Conservation (phyloP, 805 yeast genomes). For the Suhomyces sp. region DNA sequence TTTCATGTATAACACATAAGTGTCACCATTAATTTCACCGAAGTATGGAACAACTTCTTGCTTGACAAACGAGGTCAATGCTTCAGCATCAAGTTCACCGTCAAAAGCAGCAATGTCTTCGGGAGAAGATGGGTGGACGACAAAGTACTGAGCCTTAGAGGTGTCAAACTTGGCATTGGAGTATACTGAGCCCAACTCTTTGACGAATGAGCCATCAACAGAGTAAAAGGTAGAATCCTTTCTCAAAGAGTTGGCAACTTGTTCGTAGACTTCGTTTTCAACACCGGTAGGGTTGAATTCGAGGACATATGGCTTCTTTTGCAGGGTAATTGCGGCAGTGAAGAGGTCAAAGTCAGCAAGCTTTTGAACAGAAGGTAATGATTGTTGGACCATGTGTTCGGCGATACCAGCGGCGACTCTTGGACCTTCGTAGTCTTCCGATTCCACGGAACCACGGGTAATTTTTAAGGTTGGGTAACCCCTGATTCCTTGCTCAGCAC, state of each 20-base stretch:
- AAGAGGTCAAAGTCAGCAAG: conserved; percentile 50
- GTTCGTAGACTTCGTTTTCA: conserved; percentile 39
- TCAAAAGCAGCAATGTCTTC: conserved; percentile 49
- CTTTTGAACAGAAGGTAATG: conserved; percentile 63
- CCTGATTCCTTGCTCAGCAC: conserved; percentile 63
- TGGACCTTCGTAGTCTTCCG: conserved; percentile 76
- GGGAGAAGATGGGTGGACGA: conserved; percentile 47
- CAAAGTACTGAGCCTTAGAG: conserved; percentile 29
- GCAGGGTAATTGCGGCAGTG: conserved; percentile 46
- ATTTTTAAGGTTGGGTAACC: conserved; percentile 88
- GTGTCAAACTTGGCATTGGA: conserved; percentile 21
- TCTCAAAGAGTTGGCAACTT: conserved; percentile 62
- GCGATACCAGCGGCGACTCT: conserved; percentile 80
- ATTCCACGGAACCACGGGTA: conserved; percentile 51
- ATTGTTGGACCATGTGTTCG: conserved; percentile 74
- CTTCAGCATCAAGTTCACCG: conserved; percentile 30
- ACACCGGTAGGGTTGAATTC: conserved; percentile 43
- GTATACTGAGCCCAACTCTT: conserved; percentile 36
- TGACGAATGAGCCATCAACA: conserved; percentile 40
- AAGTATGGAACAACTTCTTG: conserved; percentile 76
- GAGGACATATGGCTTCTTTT: conserved; percentile 55
- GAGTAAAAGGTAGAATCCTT: conserved; percentile 63
- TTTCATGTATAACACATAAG: conserved; percentile 72
- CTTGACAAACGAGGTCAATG: conserved; percentile 49
- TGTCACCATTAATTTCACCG: conserved; percentile 82